phyloP scores from a whole-genome alignment of 805 yeast genomes.

The Saccharomycopsis lassenensis region DNA sequence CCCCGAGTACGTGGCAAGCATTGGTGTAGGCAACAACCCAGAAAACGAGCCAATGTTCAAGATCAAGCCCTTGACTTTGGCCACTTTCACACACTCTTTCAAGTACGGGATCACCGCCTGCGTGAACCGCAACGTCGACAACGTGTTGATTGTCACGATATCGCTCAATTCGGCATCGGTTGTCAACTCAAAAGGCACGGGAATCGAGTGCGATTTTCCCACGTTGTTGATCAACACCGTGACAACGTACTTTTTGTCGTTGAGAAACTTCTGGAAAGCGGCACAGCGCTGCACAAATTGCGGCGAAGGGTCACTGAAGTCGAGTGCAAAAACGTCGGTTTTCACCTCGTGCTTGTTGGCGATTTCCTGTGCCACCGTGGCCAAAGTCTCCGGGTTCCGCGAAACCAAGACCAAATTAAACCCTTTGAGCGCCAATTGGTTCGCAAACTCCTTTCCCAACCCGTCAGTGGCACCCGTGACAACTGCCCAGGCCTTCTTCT shows the following conservation, averaged over 20 bases:
- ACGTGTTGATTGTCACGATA: constrained; percentile 77
- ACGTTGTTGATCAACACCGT: constrained; percentile 83
- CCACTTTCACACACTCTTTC: constrained; percentile 33
- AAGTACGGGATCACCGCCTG: constrained; percentile 70
- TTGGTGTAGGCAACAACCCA: constrained; percentile 87
- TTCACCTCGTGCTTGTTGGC: constrained; percentile 46
- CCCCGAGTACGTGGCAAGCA: constrained; percentile 88
- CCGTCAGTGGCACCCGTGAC: constrained; percentile 98
- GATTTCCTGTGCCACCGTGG: constrained; percentile 52
- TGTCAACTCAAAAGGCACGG: constrained; percentile 86
- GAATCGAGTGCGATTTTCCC: constrained; percentile 90
- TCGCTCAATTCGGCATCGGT: constrained; percentile 59
- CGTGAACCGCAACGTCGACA: constrained; percentile 76
- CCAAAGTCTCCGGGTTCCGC: constrained; percentile 71
- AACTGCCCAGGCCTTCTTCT: constrained; percentile 76
- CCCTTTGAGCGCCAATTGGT: constrained; percentile 76
- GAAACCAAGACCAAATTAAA: constrained; percentile 78
- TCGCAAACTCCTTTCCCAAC: constrained; percentile 84
- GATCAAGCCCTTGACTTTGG: constrained; percentile 59
- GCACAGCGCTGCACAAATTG: constrained; percentile 6
- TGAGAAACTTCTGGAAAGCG: constrained; percentile 3
- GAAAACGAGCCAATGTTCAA: constrained; percentile 96
- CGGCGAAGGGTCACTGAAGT: constrained; percentile 37
- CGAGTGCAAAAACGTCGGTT: constrained; percentile 64
- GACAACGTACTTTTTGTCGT: constrained; percentile 41